phyloP scores from a whole-genome alignment of 768 basidiomycete genomes.

The Podaxis pistillaris region DNA sequence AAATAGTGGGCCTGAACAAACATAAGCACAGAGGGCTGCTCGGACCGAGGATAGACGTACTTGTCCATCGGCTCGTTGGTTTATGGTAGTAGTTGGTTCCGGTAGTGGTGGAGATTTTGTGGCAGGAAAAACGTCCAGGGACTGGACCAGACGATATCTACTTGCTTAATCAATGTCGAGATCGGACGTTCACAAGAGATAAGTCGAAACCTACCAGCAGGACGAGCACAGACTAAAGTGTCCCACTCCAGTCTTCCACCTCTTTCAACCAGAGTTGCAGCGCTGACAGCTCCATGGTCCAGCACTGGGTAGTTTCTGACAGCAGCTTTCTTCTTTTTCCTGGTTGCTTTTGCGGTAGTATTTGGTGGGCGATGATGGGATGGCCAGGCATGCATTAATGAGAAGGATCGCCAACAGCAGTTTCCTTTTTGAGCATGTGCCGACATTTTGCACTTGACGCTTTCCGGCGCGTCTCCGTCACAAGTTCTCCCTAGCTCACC shows the following conservation, averaged over 20 bases:
- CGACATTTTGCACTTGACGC: constrained; percentile 28
- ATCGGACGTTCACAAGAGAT: not conserved
- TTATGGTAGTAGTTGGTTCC: constrained; percentile 30
- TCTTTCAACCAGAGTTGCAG: constrained; percentile 50
- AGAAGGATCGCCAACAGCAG: not conserved
- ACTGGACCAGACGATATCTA: constrained; percentile 14
- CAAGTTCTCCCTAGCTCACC: constrained; percentile 17
- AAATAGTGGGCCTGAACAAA: constrained; percentile 63
- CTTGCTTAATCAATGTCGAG: not conserved
- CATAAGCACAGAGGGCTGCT: not conserved
- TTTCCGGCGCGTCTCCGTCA: constrained; percentile 11
- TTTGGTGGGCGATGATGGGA: constrained; percentile 39
- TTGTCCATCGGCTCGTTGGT: constrained; percentile 63
- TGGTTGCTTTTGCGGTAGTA: constrained; percentile 25
- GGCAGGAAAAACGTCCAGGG: constrained; percentile 54
- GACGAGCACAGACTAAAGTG: constrained; percentile 29
- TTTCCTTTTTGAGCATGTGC: constrained; percentile 10
- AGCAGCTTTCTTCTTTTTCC: constrained; percentile 22
- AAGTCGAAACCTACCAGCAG: not conserved
- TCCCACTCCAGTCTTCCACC: constrained; percentile 53
- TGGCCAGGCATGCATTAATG: constrained; percentile 72
- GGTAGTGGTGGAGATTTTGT: constrained; percentile 41
- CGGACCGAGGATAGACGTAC: constrained; percentile 35
- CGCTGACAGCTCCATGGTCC: constrained; percentile 53
- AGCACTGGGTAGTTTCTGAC: constrained; percentile 50